These are phyloP conservation scores for Albophoma yamanashiensis DNA, from an alignment of 2,329 filamentous ascomycete species.

Conservation along the genomic window DNA sequence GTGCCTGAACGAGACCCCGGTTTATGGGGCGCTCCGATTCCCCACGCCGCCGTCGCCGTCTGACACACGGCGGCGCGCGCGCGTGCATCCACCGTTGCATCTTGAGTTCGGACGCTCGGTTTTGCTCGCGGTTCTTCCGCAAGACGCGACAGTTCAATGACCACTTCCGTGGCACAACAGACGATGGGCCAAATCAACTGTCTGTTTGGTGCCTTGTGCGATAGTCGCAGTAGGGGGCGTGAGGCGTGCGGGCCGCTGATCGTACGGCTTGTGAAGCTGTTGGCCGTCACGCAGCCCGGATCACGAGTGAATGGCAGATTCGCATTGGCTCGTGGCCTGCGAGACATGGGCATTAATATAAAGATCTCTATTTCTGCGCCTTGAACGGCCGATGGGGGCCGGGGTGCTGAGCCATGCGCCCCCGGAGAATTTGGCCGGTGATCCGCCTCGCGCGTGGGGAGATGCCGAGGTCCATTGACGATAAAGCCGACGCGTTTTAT, in stretches of 20 bases:
- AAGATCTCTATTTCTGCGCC: neutral
- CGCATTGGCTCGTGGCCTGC: neutral
- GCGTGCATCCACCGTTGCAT: neutral
- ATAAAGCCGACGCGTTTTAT: neutral
- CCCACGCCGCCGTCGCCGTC: neutral
- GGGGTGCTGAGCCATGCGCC: neutral
- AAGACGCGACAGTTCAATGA: neutral
- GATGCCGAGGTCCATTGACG: neutral
- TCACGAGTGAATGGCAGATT: neutral
- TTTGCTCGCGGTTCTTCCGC: neutral
- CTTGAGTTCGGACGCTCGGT: neutral
- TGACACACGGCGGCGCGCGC: neutral
- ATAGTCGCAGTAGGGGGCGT: neutral
- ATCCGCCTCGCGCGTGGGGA: neutral
- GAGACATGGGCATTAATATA: neutral
- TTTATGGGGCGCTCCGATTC: neutral
- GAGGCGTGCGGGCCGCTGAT: neutral
- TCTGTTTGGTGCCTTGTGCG: neutral
- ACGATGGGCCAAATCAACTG: neutral
- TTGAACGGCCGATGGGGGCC: neutral
- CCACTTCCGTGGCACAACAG: neutral
- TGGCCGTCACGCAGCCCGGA: neutral
- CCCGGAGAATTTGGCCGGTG: neutral
- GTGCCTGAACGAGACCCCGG: neutral
- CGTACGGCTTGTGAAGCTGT: neutral